Base-by-base conservation (phyloP, 768 basidiomycete genomes). In the Mycena crocata region DNA sequence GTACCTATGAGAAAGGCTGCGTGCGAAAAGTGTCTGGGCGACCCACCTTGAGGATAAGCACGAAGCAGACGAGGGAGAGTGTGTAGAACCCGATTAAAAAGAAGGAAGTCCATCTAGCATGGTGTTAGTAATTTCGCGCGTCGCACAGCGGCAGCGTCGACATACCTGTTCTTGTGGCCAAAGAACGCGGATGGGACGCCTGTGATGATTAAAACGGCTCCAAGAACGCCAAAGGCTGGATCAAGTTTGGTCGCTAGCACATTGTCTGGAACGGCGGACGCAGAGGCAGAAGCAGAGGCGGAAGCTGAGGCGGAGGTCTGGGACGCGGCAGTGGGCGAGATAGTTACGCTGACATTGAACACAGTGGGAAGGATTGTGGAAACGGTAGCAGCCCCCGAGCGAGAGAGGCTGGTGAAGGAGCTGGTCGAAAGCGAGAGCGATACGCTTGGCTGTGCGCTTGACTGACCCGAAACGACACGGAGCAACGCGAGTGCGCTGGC, bases 31-130 rank as follows among this genome's bases (percentile, higher is more conserved):
- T 30, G 8, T n/a, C 30, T 23, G 12, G 23, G 14, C 12, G 5
- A 28, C 60, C 35, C 45, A 62, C 68, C 64, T 90, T 90, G 79
- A 94, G 84, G 72, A 98, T 94, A 72, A 99, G 87, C 69, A 94
- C 91, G 73, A 94, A 83, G 75, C 94, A 94, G 73, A 93, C 89
- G 69, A 98, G 87, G 26, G 95, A 87, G 48, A 96, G 84, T 48
- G 93, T 88, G 80, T 98, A 98, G 79, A 95, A 95, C 44, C 95
- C 94, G 67, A 93, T 91, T 72, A 98, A 84, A 80, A 98, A 97
- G 83, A 96, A 92, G 15, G 95, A 96, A 23, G 93, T 93, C 93
- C 94, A 95, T 75, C 55, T 55, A 34, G 10, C 17, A 39, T 0
- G 15, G 37, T 19, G 57, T 65, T 30, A 57, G 37, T 15, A 45